phyloP scores from a whole-genome alignment of 208 protist species.

The Trypanosoma congolense region DNA sequence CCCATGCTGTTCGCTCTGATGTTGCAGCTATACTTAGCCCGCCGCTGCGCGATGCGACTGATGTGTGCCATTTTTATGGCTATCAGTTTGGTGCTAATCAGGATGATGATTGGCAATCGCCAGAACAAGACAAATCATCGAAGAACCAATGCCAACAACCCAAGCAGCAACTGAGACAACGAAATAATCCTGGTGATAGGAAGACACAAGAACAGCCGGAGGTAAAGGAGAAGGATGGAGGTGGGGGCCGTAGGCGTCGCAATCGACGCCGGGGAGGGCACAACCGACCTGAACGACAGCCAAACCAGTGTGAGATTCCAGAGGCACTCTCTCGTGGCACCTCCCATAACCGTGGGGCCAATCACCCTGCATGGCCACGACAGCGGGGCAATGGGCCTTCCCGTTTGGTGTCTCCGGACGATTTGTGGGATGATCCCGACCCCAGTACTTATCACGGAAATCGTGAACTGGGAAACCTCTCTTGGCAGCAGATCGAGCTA shows the following conservation, averaged over 20 bases:
- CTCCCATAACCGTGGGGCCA: slow-evolving; percentile 2
- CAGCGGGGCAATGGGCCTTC: slow-evolving; percentile 12
- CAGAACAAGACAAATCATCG: not conserved
- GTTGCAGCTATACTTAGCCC: slow-evolving; percentile 49
- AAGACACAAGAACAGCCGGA: slow-evolving; percentile 13
- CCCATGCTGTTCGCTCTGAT: slow-evolving; percentile 17
- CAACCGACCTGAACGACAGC: slow-evolving; percentile 34
- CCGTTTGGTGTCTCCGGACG: slow-evolving; percentile 17
- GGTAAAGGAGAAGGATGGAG: slow-evolving; percentile 15
- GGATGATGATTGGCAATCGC: slow-evolving; percentile 12
- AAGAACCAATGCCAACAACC: slow-evolving; percentile 6
- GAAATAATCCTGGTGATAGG: slow-evolving; percentile 19
- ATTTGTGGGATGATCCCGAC: slow-evolving; percentile 80
- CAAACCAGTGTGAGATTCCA: slow-evolving; percentile 8
- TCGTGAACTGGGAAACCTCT: slow-evolving; percentile 48
- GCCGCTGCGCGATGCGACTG: slow-evolving; percentile 27
- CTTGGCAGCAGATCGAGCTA: slow-evolving; percentile 75
- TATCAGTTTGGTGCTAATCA: slow-evolving; percentile 14
- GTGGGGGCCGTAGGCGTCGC: slow-evolving; percentile 9
- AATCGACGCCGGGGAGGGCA: slow-evolving; percentile 23
- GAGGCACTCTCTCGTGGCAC: slow-evolving; percentile 8
- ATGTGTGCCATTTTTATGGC: slow-evolving; percentile 23
- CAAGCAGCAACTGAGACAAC: slow-evolving; percentile 9
- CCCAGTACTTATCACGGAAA: slow-evolving; percentile 70
- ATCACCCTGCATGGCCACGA: slow-evolving; percentile 2